phyloP scores from a whole-genome alignment of 2,329 filamentous ascomycete species.

The Exophiala viscosa region DNA sequence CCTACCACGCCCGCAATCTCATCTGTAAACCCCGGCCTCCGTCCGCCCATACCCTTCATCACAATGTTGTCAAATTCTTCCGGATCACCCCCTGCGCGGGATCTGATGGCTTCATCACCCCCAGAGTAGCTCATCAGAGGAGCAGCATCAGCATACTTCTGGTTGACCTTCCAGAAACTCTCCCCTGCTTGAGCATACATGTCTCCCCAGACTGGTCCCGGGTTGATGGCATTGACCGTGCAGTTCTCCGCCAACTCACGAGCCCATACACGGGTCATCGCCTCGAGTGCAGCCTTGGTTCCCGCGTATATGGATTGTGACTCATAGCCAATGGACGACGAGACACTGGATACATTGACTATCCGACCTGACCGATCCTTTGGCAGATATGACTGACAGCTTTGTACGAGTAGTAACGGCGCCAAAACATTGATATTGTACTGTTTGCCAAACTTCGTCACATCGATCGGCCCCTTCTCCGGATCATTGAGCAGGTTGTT shows the following conservation, averaged over 20 bases:
- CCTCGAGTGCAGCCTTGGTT: slow-evolving; percentile 60
- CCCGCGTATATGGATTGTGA: slow-evolving; percentile 58
- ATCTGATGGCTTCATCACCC: slow-evolving; percentile 49
- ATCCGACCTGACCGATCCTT: slow-evolving; percentile 56
- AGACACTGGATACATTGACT: slow-evolving; percentile 56
- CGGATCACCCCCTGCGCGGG: slow-evolving; percentile 50
- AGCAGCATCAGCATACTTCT: slow-evolving; percentile 59
- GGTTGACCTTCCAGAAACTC: slow-evolving; percentile 57
- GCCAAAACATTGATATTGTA: slow-evolving; percentile 59
- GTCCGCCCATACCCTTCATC: slow-evolving; percentile 53
- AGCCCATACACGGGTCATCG: slow-evolving; percentile 61
- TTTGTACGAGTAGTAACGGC: slow-evolving; percentile 54
- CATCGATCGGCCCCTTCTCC: slow-evolving; percentile 37
- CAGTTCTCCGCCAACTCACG: slow-evolving; percentile 55
- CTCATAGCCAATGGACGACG: slow-evolving; percentile 51
- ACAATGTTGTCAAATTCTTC: slow-evolving; percentile 62
- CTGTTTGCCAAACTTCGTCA: slow-evolving; percentile 52
- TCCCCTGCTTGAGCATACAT: slow-evolving; percentile 54
- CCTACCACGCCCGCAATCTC: slow-evolving; percentile 74
- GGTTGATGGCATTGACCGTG: slow-evolving; percentile 60
- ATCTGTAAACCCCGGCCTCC: slow-evolving; percentile 60
- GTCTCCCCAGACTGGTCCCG: slow-evolving; percentile 54
- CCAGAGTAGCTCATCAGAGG: slow-evolving; percentile 60
- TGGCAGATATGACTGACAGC: slow-evolving; percentile 54
- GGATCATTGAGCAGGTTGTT: slow-evolving; percentile 58